These are phyloP conservation scores for Veloporphyrellus conicus DNA, from an alignment of 1,284 basidiomycete genomes.

Conservation along the genomic window DNA sequence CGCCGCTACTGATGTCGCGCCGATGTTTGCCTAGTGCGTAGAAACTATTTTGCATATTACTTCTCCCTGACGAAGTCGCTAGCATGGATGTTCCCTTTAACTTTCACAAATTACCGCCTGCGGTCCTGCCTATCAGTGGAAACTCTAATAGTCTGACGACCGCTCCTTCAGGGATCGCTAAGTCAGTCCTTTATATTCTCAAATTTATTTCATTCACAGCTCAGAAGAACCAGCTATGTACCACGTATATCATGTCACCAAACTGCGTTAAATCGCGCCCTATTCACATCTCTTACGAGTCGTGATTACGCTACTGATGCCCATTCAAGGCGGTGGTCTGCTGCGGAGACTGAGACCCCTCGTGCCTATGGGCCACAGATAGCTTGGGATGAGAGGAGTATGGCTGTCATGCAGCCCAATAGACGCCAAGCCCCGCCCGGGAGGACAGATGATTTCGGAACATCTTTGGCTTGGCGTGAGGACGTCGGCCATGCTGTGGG, in stretches of 20 bases:
- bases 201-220: neutral
- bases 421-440: constrained; percentile 19
- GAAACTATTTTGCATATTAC: neutral
- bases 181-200: constrained; percentile 13
- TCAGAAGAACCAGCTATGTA: constrained; percentile 4
- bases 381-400: neutral
- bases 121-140: neutral
- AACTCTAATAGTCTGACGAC: constrained; percentile 1
- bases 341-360: neutral
- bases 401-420: neutral
- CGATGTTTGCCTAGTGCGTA: constrained; percentile 8
- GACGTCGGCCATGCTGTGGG: constrained; percentile 22
- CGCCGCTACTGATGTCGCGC: neutral
- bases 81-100: neutral
- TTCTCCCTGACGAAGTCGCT: constrained; percentile 6
- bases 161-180: neutral
- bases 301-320: neutral
- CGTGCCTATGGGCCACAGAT: constrained; percentile 2
- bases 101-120: neutral
- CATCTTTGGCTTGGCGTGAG: neutral
- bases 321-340: neutral
- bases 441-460: neutral
- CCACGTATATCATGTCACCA: neutral
- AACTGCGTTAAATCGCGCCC: neutral
- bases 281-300: neutral